A percentile compares a stretch with the other conserved stretches of the same genome.
phyloP scores from a whole-genome alignment of 2,329 filamentous ascomycete genomes.

The Pyrenochaeta sp. region DNA sequence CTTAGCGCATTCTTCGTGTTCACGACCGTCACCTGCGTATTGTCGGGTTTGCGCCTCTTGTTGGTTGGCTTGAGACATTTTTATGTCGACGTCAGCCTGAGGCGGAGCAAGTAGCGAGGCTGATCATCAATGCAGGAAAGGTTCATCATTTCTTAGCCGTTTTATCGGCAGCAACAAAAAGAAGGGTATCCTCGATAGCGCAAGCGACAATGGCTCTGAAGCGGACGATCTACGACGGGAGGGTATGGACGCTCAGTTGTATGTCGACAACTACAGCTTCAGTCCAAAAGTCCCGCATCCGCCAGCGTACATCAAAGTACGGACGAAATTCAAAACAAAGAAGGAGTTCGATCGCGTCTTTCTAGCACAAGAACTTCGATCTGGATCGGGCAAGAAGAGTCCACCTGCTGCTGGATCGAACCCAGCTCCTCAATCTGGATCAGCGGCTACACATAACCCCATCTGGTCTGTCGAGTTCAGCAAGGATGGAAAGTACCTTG shows the following conservation, averaged over 20 bases:
- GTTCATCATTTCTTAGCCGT: slow-evolving; percentile 87
- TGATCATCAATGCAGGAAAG: slow-evolving; percentile 68
- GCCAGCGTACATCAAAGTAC: slow-evolving; percentile 88
- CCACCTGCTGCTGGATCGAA: slow-evolving; percentile 33
- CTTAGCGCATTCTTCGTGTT: slow-evolving; percentile 3
- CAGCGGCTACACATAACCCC: slow-evolving; percentile 63
- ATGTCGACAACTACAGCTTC: slow-evolving; percentile 77
- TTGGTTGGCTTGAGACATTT: slow-evolving; percentile 11
- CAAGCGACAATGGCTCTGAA: slow-evolving; percentile 73
- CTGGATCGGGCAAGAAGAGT: slow-evolving; percentile 51
- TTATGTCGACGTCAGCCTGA: slow-evolving; percentile 43
- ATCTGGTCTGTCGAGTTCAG: slow-evolving; percentile 96
- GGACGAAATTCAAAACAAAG: slow-evolving; percentile 79
- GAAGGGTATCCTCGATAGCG: slow-evolving; percentile 63
- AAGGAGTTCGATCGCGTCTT: slow-evolving; percentile 88
- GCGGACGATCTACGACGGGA: slow-evolving; percentile 73
- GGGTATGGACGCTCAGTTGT: slow-evolving; percentile 83
- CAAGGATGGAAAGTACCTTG: slow-evolving; percentile 87
- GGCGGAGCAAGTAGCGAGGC: slow-evolving; percentile 27
- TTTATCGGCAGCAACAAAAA: slow-evolving; percentile 80
- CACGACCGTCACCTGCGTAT: slow-evolving; percentile 2
- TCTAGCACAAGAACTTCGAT: slow-evolving; percentile 88
- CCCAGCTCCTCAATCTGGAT: slow-evolving; percentile 43
- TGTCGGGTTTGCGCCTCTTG: not conserved
- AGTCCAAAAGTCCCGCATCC: slow-evolving; percentile 89